Evolutionary conservation across 352 stramenopile genomes (phyloP).

Genomic region (Globisporangium solare): DNA sequence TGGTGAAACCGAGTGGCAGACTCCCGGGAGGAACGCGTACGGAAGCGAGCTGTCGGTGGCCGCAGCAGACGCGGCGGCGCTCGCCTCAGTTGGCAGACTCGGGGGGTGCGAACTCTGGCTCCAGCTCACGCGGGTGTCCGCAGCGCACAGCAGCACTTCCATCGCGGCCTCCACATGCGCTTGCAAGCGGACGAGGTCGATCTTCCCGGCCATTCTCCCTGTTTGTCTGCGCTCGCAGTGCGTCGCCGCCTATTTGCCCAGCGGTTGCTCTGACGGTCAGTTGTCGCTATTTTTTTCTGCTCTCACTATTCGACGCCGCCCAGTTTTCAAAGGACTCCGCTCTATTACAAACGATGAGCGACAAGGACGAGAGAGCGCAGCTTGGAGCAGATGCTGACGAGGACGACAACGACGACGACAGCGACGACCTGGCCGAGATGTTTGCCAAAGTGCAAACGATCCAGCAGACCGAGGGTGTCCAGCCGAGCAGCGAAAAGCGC

Average conservation of each 20-base stretch:
- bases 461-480: conserved; percentile 39
- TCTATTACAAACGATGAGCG: conserved; percentile 12
- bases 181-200: conserved; percentile 48
- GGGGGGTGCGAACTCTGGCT: conserved; percentile 13
- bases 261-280: not conserved
- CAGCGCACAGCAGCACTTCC: conserved; percentile 49
- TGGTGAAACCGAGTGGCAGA: conserved; percentile 31
- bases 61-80: not conserved
- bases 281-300: not conserved
- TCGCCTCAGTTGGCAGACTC: not conserved
- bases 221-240: not conserved
- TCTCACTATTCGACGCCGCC: not conserved
- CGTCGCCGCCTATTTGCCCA: too few species aligned
- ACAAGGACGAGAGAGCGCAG: conserved; percentile 18
- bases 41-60: not conserved
- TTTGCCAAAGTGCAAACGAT: conserved; percentile 72
- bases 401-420: conserved; percentile 26
- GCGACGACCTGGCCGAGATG: conserved; percentile 62
- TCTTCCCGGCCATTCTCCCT: conserved; percentile 11
- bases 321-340: not conserved
- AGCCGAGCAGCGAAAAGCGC: conserved; percentile 7
- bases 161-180: conserved; percentile 49
- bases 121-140: conserved; percentile 62
- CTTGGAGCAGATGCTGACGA: conserved; percentile 14
- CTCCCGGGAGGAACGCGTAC: conserved; percentile 61